These are phyloP conservation scores for Solanum pimpinellifolium DNA, from an alignment of 257 asterid genomes.

Conservation along the genomic window DNA sequence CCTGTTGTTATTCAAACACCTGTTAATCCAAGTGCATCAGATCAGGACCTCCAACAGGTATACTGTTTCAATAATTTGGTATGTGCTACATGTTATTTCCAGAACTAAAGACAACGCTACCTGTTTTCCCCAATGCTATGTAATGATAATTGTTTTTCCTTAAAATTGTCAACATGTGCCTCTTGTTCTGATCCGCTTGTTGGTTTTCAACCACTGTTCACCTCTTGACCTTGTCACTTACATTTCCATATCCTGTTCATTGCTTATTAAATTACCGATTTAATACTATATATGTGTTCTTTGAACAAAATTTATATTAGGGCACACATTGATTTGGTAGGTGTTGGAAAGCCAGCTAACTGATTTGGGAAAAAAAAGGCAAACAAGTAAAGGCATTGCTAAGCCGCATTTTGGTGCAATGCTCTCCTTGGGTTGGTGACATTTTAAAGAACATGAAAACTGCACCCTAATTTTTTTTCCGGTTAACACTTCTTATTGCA, in stretches of 20 bases:
- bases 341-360: background rate
- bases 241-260: background rate
- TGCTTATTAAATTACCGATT: background rate
- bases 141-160: background rate
- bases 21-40: slow-evolving; percentile 82
- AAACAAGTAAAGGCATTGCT: background rate
- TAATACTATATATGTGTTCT: background rate
- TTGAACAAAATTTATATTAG: background rate
- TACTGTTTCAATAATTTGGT: background rate
- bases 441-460: background rate
- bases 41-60: slow-evolving; percentile 98
- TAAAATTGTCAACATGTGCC: background rate
- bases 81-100: background rate
- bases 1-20: slow-evolving; percentile 87
- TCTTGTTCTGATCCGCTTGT: background rate
- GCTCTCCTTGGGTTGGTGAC: background rate
- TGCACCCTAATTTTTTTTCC: background rate
- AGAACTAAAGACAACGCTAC: background rate
- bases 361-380: background rate
- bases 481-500: background rate
- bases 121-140: background rate
- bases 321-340: background rate
- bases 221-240: background rate
- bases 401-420: background rate
- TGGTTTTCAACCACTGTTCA: background rate